Percentiles rank a stretch among this genome's conserved stretches.
Evolutionary conservation across 495 filamentous ascomycete genomes (phyloP).

Genomic region (Baudoinia panamericana): DNA sequence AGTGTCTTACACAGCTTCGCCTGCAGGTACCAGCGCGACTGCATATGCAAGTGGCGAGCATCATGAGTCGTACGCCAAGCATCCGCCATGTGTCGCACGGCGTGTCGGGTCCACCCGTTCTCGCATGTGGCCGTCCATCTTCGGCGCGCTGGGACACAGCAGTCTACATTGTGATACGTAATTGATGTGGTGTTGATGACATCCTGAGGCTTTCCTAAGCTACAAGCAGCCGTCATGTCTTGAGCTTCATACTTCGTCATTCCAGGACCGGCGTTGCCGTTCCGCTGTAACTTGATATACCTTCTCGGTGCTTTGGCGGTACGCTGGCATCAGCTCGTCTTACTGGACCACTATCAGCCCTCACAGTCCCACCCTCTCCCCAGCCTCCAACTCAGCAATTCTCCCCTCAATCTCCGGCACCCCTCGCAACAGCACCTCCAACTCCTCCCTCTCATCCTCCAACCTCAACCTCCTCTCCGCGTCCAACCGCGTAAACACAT

Average conservation of each 20-base stretch:
- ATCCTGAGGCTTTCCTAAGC: too few species aligned
- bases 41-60: too few species aligned
- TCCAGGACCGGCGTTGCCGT: background rate
- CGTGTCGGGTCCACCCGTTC: too few species aligned
- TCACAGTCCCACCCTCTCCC: constrained; percentile 4
- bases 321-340: too few species aligned
- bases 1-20: background rate
- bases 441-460: constrained; percentile 94
- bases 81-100: too few species aligned
- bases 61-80: too few species aligned
- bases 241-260: background rate
- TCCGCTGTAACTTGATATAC: background rate
- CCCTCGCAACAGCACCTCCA: constrained; percentile 68
- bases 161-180: too few species aligned
- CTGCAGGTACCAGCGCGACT: background rate
- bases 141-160: too few species aligned
- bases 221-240: background rate
- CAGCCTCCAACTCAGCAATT: constrained; percentile 57
- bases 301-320: constrained; percentile 1
- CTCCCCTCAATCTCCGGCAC: constrained; percentile 80
- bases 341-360: background rate
- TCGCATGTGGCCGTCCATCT: too few species aligned
- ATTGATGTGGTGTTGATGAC: too few species aligned
- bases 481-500: constrained; percentile 81
- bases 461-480: constrained; percentile 72